phyloP scores from a whole-genome alignment of 2,329 filamentous ascomycete species.

The Geosmithia morbida region DNA sequence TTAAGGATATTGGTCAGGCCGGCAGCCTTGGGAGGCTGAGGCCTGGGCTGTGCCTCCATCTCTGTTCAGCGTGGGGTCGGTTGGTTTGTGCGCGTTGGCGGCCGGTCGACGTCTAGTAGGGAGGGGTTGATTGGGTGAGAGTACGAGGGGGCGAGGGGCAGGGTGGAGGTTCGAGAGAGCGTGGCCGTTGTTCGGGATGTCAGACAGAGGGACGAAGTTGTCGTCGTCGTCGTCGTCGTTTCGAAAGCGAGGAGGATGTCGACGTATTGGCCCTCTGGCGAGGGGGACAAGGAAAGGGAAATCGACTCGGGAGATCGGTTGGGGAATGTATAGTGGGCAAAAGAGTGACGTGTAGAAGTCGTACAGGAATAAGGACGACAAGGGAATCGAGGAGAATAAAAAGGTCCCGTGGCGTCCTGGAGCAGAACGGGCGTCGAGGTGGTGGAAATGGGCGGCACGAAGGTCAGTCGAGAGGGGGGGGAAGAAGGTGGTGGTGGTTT shows the following conservation, averaged over 20 bases:
- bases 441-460: background rate
- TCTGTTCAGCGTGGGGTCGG: conserved; percentile 1
- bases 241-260: too few relatives aligned
- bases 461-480: background rate
- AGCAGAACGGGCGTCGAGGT: background rate
- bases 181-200: too few relatives aligned
- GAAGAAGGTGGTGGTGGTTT: too few relatives aligned
- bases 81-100: background rate
- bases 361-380: background rate
- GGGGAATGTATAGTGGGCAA: too few relatives aligned
- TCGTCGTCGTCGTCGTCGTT: too few relatives aligned
- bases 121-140: background rate
- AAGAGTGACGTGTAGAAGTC: background rate
- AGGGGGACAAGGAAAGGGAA: too few relatives aligned
- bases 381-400: background rate
- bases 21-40: conserved; percentile 16
- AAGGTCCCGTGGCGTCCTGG: background rate
- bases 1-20: conserved; percentile 24
- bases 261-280: too few relatives aligned
- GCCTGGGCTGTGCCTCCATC: conserved; percentile 14
- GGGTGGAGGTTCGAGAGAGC: too few relatives aligned
- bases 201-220: too few relatives aligned
- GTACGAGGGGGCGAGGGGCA: too few relatives aligned
- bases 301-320: too few relatives aligned
- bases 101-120: background rate